Evolutionary conservation across 345 rosid genomes (phyloP).

Genomic region (Raphanus sativus): DNA sequence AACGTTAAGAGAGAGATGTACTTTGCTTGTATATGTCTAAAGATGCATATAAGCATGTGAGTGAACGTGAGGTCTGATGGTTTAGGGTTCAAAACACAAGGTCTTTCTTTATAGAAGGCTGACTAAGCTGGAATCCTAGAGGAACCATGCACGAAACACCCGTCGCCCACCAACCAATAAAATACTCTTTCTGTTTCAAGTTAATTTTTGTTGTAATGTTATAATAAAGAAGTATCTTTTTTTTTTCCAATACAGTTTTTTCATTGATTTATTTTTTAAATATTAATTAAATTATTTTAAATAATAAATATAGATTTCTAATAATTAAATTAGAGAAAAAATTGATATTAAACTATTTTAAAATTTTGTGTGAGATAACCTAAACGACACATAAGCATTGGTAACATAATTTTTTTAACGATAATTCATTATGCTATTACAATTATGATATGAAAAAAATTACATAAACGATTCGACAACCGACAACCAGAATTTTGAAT

Average conservation of each 20-base stretch:
- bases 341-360: too few species aligned
- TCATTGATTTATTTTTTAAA: neutral
- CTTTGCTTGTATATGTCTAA: slow-evolving; percentile 27
- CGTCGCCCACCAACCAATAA: slow-evolving; percentile 18
- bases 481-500: too few species aligned
- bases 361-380: too few species aligned
- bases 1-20: neutral
- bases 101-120: slow-evolving; percentile 25
- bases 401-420: too few species aligned
- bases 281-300: too few species aligned
- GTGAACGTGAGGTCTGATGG: slow-evolving; percentile 35
- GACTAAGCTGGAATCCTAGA: slow-evolving; percentile 25
- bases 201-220: neutral
- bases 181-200: neutral
- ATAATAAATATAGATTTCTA: neutral
- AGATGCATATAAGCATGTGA: slow-evolving; percentile 24
- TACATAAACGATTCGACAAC: too few species aligned
- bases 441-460: too few species aligned
- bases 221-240: too few species aligned
- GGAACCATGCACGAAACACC: slow-evolving; percentile 42
- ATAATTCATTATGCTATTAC: too few species aligned
- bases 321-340: neutral
- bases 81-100: slow-evolving; percentile 38
- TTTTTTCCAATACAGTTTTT: neutral
- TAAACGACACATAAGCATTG: neutral